These are phyloP conservation scores for Fusarium clavum DNA, from an alignment of 2,329 filamentous ascomycete genomes.

Conservation along the genomic window DNA sequence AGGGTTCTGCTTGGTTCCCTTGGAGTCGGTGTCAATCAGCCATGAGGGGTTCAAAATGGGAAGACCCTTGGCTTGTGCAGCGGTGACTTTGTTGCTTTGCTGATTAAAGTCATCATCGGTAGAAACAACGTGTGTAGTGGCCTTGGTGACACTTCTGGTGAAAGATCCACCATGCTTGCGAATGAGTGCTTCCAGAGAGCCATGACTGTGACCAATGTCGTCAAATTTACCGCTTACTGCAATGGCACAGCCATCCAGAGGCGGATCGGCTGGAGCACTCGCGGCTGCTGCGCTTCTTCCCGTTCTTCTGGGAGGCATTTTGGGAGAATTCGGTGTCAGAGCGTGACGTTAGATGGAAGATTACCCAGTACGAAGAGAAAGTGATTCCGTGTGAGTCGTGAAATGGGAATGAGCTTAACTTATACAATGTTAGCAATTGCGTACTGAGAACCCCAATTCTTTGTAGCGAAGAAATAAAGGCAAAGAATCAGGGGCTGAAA, in stretches of 20 bases:
- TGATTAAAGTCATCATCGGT: conserved; percentile 64
- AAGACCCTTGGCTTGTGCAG: conserved; percentile 60
- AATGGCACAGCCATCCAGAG: conserved; percentile 63
- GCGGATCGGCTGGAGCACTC: conserved; percentile 41
- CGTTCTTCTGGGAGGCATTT: conserved; percentile 43
- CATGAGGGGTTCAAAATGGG: conserved; percentile 70
- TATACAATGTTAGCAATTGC: conserved; percentile 31
- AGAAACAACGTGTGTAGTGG: conserved; percentile 69
- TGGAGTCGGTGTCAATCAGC: conserved; percentile 66
- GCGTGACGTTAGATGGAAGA: neutral
- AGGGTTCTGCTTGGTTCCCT: conserved; percentile 41
- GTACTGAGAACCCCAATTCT: neutral
- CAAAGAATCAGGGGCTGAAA: conserved; percentile 38
- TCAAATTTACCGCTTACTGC: conserved; percentile 71
- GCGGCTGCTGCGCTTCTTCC: conserved; percentile 40
- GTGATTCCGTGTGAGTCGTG: neutral
- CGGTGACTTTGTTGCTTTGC: conserved; percentile 62
- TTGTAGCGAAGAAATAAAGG: neutral
- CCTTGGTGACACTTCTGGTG: conserved; percentile 59
- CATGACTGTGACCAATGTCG: conserved; percentile 63
- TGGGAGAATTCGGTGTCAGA: neutral
- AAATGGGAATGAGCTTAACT: conserved; percentile 9
- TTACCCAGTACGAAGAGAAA: neutral
- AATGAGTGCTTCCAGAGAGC: conserved; percentile 59
- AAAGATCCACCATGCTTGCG: conserved; percentile 62